A percentile compares a stretch with the other conserved stretches of the same genome.
Conservation (phyloP, 176 grass and related monocot species). For the Miscanthus lutarioriparius region DNA sequence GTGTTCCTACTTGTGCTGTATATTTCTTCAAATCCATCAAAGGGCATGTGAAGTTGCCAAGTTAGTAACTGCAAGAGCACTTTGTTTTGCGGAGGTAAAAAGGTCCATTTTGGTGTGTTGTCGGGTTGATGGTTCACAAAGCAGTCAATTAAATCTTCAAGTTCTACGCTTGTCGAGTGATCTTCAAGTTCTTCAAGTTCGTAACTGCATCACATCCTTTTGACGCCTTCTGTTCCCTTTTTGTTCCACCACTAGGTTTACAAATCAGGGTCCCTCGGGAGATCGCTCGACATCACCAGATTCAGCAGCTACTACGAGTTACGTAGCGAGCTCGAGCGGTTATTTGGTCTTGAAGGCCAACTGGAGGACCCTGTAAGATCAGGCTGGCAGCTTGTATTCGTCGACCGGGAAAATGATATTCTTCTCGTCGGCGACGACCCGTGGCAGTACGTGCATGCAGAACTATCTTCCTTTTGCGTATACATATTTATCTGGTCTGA, state of each 20-base stretch:
- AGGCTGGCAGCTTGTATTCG: conserved; percentile 99
- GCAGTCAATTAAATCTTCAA: too few relatives aligned
- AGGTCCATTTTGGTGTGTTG: too few relatives aligned
- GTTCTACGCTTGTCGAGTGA: too few relatives aligned
- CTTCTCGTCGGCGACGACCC: conserved; percentile 97
- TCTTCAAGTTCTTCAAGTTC: not conserved
- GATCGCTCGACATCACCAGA: conserved; percentile 87
- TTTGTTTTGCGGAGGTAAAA: too few relatives aligned
- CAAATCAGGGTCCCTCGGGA: conserved; percentile 91
- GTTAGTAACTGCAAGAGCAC: too few relatives aligned
- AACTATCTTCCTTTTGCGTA: not conserved
- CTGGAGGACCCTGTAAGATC: conserved; percentile 96
- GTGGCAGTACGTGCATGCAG: conserved; percentile 73
- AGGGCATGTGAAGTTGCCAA: too few relatives aligned
- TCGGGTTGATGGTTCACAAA: too few relatives aligned
- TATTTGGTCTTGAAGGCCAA: conserved; percentile 98
- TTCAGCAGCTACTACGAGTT: conserved; percentile 85
- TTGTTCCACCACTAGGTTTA: conserved; percentile 55
- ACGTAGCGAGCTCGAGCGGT: conserved; percentile 73
- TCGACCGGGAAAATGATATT: conserved; percentile 92
- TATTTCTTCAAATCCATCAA: too few relatives aligned
- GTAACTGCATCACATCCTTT: not conserved
- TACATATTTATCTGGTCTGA: not conserved
- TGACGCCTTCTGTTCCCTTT: not conserved
- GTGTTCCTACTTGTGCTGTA: not conserved